Conservation (phyloP, 139 green algal genomes). For the Coelastrella sp. region DNA sequence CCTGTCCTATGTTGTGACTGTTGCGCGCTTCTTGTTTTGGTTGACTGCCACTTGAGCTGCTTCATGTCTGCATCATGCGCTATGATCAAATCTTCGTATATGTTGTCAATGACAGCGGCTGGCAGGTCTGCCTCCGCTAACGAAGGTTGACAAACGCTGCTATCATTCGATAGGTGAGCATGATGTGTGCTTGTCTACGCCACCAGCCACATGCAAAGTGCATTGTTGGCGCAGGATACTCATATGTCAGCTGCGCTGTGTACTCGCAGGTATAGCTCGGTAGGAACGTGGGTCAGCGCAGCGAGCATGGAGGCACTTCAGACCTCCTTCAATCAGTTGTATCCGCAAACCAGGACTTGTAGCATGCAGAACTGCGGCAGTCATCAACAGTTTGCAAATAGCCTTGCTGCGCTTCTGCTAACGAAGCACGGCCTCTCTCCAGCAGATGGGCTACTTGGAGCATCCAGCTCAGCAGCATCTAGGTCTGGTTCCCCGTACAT, state of each 20-base stretch:
- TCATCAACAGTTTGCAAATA: conserved; percentile 7
- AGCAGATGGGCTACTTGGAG: background rate
- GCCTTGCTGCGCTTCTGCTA: background rate
- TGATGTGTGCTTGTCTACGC: too few relatives aligned
- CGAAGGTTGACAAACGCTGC: background rate
- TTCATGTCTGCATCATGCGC: background rate
- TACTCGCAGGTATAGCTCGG: background rate
- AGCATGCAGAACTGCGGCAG: background rate
- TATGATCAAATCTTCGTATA: background rate
- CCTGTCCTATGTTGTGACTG: background rate
- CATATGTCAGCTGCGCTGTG: background rate
- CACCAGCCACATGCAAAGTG: too few relatives aligned
- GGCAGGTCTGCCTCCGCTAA: background rate
- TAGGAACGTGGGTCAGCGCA: background rate
- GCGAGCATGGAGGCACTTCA: background rate
- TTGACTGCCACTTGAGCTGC: background rate
- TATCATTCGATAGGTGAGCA: too few relatives aligned
- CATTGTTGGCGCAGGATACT: too few relatives aligned
- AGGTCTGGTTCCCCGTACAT: background rate
- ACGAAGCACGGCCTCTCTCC: background rate
- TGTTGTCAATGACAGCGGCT: background rate
- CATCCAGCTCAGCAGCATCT: background rate
- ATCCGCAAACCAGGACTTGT: background rate
- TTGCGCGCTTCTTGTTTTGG: background rate
- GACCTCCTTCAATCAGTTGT: background rate